Percentiles rank a stretch among this genome's conserved stretches.
These are phyloP conservation scores for Eurotiales sp. DNA, from an alignment of 2,329 filamentous ascomycete species.

Conservation along the genomic window DNA sequence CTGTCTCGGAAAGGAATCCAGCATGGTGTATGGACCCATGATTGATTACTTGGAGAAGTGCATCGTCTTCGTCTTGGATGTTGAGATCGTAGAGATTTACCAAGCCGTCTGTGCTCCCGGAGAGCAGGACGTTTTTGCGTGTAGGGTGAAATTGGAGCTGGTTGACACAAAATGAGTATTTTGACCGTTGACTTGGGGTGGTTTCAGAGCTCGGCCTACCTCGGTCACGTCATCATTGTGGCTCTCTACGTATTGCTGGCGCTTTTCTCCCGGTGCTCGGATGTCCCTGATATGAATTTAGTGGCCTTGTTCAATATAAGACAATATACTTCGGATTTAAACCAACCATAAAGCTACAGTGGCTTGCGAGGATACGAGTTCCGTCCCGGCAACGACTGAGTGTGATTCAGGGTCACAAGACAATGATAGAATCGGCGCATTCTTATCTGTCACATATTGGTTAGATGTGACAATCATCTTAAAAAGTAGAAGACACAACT, in stretches of 20 bases:
- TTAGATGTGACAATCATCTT: too few species aligned
- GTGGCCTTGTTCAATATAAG: too few species aligned
- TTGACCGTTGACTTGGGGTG: too few species aligned
- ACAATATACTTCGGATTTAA: too few species aligned
- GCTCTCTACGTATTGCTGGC: constrained; percentile 43
- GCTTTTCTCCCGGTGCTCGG: constrained; percentile 33
- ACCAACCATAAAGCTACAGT: constrained; percentile 44
- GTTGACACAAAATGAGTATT: too few species aligned
- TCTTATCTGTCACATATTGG: constrained; percentile 37
- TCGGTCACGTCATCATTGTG: constrained; percentile 60
- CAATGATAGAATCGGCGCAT: constrained; percentile 51
- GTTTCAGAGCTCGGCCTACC: constrained; percentile 35
- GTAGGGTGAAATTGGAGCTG: constrained; percentile 51
- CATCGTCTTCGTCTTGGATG: constrained; percentile 58
- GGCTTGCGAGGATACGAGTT: constrained; percentile 45
- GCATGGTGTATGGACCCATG: constrained; percentile 61
- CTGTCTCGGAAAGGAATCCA: constrained; percentile 52
- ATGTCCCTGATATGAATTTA: constrained; percentile 38
- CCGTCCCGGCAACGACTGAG: constrained; percentile 54
- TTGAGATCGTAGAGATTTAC: constrained; percentile 60
- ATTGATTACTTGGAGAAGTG: constrained; percentile 60
- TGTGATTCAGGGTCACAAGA: constrained; percentile 45
- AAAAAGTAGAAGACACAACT: too few species aligned
- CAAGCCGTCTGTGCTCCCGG: constrained; percentile 60
- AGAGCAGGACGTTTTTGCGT: constrained; percentile 53